Base-by-base conservation (phyloP, 305 asterid genomes). In the Fraxinus baroniana region DNA sequence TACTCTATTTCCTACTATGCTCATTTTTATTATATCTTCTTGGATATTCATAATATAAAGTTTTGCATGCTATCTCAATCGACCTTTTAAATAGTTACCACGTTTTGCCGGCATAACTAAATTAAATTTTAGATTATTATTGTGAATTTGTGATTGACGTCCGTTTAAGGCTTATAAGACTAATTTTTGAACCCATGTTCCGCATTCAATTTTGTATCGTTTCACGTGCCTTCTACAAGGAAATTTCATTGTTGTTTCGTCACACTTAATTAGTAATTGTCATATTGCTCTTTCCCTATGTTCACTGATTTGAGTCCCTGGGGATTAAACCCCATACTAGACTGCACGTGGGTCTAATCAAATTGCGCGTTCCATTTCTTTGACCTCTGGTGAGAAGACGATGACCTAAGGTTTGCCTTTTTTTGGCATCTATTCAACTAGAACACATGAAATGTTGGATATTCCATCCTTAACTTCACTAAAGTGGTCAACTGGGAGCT, bases 1-100 rank as follows among this genome's bases (percentile, higher is more conserved):
- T 94, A 82, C 36, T 7, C 74, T 26, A 66, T 66, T 66, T 66
- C 33, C 36, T 66, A 24, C 35, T 26, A 26, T 66, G 74, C 74
- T 66, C 18, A 66, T 26, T 66, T 33, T 26, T 66, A 26, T 26
- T 22, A 66, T 66, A 24, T 66, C 36, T 8, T 26, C 74, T 26
- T 66, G 33, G 74, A 22, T 24, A 64, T 66, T 26, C 74, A 26
- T 66, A 26, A 22, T 66, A 26, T 66, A 66, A 26, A 66, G 74
- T 13, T 22, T 64, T 64, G 35, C 32, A 12, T 64, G 73, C 17
- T 64, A 26, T 64, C n/a, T 64, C 35, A 12, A 12, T 22, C 1
- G 7, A 9, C 73, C n/a, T 26, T 22, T 64, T 24, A 22, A 26
- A 26, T 9, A 64, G 32, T 24, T 24, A 24, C 35, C 73, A 10